Base-by-base conservation (phyloP, 768 basidiomycete genomes). In the Suillus occidentalis region DNA sequence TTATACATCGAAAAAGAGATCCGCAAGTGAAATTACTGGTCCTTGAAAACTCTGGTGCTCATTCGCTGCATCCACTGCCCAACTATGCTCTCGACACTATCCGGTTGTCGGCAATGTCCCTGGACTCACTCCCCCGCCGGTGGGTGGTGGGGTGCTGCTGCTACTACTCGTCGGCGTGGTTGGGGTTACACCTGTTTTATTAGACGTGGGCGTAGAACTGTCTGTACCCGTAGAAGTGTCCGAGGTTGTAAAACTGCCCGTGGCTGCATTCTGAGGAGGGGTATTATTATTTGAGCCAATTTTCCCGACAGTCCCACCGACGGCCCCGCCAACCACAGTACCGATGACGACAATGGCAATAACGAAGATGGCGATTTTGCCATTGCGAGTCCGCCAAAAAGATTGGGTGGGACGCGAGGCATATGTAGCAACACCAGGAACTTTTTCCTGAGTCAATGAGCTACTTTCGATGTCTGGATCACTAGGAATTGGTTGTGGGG, bases 301-400 rank as follows among this genome's bases (percentile, higher is more conserved):
- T 56, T 79, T 76, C 13, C 73, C 71, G 0, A 75, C 72, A 4
- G 81, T 82, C 13, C 82, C 87, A 25, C 85, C 88, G 1, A 87
- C 87, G 0, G 80, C 86, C 25, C 86, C 88, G 1, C 86, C 88
- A 9, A 89, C 80, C 2, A 84, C 76, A 1, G 81, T 87, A 1
- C 75, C 87, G 50, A 88, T 61, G 60, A 86, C 65, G 36, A 85
- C 69, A 49, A 87, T 36, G 3, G 69, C 72, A 18, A 76, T 68
- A 60, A 85, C 49, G 62, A 73, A 65, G 20, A 84, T 70, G 62
- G 74, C 69, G 45, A 84, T 72, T 8, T 80, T 75, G 9, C 84
- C 84, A 20, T 78, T 82, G 37, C 70, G 80, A 28, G 76, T 84
- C 60, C 82, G 79, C 78, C 83, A 88, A 73, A 85, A 88, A 6